A percentile compares a stretch with the other conserved stretches of the same genome.
Conservation (phyloP, 1,139 yeast genomes). For the Geotrichum restrictum region DNA sequence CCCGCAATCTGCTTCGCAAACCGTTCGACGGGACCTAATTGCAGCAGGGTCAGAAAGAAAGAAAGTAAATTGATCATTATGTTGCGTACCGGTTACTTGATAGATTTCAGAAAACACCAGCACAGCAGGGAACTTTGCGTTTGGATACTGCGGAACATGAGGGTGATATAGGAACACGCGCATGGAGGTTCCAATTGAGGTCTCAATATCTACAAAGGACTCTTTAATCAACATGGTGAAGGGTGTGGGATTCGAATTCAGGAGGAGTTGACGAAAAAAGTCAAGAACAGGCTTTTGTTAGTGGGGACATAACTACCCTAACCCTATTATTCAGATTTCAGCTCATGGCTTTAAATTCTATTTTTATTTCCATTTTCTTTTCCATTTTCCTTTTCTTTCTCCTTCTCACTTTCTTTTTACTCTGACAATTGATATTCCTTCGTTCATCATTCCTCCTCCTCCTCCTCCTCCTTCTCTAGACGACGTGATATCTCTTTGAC, state of each 20-base stretch:
- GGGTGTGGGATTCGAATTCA: no score
- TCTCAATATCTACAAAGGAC: slow-evolving; percentile 57
- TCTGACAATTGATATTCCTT: no score
- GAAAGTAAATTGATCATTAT: not conserved
- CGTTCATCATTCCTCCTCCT: not conserved
- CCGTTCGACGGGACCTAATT: slow-evolving; percentile 65
- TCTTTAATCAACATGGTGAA: slow-evolving; percentile 63
- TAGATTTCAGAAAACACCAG: slow-evolving; percentile 76
- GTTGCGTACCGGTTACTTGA: slow-evolving; percentile 47
- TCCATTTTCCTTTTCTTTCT: not conserved
- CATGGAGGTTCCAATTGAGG: slow-evolving; percentile 65
- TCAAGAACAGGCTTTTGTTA: not conserved
- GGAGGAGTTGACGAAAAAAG: not conserved
- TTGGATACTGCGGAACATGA: slow-evolving; percentile 63
- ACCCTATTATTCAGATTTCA: not conserved
- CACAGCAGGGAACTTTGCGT: slow-evolving; percentile 76
- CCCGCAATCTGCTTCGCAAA: slow-evolving; percentile 77
- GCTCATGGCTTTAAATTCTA: not conserved
- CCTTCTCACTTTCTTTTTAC: not conserved
- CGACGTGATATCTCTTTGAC: slow-evolving; percentile 10
- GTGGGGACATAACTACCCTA: slow-evolving; percentile 6
- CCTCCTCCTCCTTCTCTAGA: not conserved
- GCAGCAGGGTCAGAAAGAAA: not conserved
- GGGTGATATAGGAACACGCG: slow-evolving; percentile 68
- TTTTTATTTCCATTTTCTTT: no score